Evolutionary conservation across 176 grass and related monocot species (phyloP), one percentile per base, ranked within the genome.

Genomic region (Rhynchospora pubera): DNA sequence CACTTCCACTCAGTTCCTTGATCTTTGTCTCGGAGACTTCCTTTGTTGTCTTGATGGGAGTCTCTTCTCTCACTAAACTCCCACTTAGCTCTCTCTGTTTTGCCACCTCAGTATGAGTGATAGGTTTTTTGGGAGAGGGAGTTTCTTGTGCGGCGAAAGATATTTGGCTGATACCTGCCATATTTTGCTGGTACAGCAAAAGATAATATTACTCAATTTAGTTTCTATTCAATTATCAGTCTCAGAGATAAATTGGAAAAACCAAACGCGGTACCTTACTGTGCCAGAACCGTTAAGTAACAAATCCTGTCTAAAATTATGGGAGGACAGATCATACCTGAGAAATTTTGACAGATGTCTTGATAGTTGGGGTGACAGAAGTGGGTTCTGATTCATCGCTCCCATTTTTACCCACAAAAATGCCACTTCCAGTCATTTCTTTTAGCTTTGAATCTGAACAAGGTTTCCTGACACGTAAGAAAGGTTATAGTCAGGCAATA

Each of bases 31-130:
- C 94, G 78, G 94, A 97, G 68, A 84, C 72, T 65, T 90, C 91
- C 83, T 94, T 97, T 63, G 89, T 97, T 34, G 48, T 88, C 84
- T 94, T 92, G 53, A 82, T 82, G 57, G 91, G 88, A 62, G 85
- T 13, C 21, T 0, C 68, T 57, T 97, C 90, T 62, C 43, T 85
- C 83, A 90, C 89, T 13, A 87, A 60, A 70, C 80, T 97, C 15
- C 94, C 94, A 72, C 94, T 94, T 59, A 97, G 85, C 76, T 97
- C 94, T 83, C 88, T 84, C 71, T 97, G 94, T 85, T 97, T 97
- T 67, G 94, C 94, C 60, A 97, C 89, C 85, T 97, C 94, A 79
- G 94, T 88, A 22, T 92, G 52, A 13, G 94, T 87, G 0, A 86
- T 91, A 50, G 91, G 89, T 63, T 97, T 97, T 92, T 97, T 97